Evolutionary conservation across 805 yeast genomes (phyloP).

Genomic region (Candida patagonica): DNA sequence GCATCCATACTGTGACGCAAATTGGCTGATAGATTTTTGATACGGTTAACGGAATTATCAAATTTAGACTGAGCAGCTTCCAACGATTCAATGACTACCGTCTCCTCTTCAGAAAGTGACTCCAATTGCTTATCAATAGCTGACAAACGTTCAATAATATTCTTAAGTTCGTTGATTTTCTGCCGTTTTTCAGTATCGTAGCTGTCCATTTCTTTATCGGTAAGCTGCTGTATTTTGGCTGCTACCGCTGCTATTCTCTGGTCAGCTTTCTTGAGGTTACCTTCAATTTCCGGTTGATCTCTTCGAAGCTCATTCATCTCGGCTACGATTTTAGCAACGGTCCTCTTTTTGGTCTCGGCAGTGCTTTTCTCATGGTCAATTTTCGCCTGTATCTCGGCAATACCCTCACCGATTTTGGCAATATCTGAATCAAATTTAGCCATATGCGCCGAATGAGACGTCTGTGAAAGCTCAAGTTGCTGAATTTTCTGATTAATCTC

Average conservation of each 20-base stretch:
- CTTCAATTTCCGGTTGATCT: background rate
- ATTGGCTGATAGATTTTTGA: background rate
- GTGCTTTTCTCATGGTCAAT: too few species aligned
- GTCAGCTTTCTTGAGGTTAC: slow-evolving; percentile 2
- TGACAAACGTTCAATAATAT: background rate
- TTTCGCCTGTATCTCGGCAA: too few species aligned
- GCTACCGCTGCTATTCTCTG: background rate
- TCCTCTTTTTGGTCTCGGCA: too few species aligned
- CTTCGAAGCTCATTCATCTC: too few species aligned
- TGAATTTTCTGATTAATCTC: background rate
- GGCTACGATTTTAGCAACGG: too few species aligned
- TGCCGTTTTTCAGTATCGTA: slow-evolving; percentile 1
- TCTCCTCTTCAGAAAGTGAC: background rate
- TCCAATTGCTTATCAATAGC: background rate
- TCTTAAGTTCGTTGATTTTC: background rate
- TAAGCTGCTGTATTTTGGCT: slow-evolving; percentile 2
- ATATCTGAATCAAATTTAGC: too few species aligned
- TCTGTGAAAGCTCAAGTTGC: background rate
- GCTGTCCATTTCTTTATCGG: background rate
- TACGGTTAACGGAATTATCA: background rate
- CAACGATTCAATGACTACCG: background rate
- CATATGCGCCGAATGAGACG: background rate
- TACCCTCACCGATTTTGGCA: too few species aligned
- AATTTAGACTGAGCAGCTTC: background rate
- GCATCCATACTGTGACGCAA: background rate